These are phyloP conservation scores for Penstemon eatonii DNA, from an alignment of 257 asterid genomes.

Conservation along the genomic window DNA sequence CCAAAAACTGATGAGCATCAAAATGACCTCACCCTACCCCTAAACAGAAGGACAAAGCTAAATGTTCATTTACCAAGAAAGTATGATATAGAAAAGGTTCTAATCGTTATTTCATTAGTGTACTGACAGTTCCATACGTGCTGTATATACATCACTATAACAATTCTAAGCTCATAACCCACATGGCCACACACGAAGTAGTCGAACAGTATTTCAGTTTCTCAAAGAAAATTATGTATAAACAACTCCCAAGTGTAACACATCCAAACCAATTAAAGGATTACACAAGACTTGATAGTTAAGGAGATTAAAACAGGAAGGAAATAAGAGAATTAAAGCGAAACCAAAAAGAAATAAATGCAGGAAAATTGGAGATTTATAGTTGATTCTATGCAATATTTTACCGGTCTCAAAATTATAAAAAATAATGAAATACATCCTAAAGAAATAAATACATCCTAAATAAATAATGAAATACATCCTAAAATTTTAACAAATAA, in stretches of 20 bases:
- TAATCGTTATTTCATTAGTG: background rate
- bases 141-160: background rate
- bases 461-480: too few relatives aligned
- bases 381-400: too few relatives aligned
- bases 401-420: too few relatives aligned
- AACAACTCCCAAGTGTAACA: background rate
- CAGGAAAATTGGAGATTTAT: background rate
- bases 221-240: too few relatives aligned
- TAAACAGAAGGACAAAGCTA: background rate
- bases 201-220: background rate
- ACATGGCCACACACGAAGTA: background rate
- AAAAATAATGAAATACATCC: too few relatives aligned
- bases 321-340: slow-evolving; percentile 10
- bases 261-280: background rate
- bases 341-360: background rate
- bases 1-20: background rate
- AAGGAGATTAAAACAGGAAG: background rate
- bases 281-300: background rate
- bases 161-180: background rate
- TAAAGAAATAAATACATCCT: too few relatives aligned
- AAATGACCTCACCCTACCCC: background rate
- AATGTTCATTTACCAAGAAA: background rate
- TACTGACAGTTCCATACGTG: background rate
- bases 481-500: too few relatives aligned
- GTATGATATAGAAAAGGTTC: background rate